A percentile compares a stretch with the other conserved stretches of the same genome.
Conservation (phyloP, 225 moss, liverwort and hornwort species). For the Climacium dendroides region DNA sequence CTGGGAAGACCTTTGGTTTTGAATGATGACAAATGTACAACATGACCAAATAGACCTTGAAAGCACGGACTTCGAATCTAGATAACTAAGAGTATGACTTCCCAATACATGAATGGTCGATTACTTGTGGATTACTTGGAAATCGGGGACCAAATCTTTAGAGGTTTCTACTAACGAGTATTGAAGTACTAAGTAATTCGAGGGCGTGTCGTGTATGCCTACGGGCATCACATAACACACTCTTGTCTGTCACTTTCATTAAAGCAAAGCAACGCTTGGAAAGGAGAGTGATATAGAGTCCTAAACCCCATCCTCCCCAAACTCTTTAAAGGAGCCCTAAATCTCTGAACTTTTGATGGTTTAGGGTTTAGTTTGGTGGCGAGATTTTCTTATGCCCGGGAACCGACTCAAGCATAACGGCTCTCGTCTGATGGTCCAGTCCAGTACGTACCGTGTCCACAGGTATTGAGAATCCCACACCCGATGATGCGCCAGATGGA, state of each 20-base stretch:
- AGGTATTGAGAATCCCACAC: slow-evolving; percentile 98
- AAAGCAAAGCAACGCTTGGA: background rate
- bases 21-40: background rate
- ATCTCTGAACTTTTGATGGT: background rate
- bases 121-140: background rate
- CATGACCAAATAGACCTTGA: background rate
- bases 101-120: too few species aligned
- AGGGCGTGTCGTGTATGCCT: too few species aligned
- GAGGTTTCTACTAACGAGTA: background rate
- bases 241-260: background rate
- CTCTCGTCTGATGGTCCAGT: background rate
- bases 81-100: background rate
- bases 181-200: background rate
- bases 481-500: slow-evolving; percentile 93
- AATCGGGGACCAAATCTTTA: background rate
- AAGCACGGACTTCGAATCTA: background rate
- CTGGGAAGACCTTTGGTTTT: background rate
- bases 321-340: background rate
- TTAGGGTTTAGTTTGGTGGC: background rate
- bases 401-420: background rate
- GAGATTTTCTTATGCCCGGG: background rate
- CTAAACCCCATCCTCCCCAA: background rate
- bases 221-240: background rate
- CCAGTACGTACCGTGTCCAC: slow-evolving; percentile 71
- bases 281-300: background rate